Base-by-base conservation (phyloP, 2,329 filamentous ascomycete genomes). In the Phoma sp. region DNA sequence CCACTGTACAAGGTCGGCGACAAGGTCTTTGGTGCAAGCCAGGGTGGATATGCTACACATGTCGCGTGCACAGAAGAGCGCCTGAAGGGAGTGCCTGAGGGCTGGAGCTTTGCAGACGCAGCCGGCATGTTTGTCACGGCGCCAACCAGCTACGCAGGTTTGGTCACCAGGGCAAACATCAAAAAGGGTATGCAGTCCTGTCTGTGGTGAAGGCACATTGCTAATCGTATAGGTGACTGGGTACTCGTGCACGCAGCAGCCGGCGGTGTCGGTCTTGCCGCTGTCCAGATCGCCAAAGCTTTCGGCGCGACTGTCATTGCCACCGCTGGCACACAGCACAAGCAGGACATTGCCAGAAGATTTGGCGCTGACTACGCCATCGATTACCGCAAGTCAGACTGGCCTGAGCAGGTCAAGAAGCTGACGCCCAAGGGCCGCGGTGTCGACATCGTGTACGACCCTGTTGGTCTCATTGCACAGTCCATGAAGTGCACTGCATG, bases 391-490 rank as follows among this genome's bases (percentile, higher is more conserved):
- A 82, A 89, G 59, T 72, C 81, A 2, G 78, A 81, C 50, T 88
- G 85, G 85, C 82, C 85, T 2, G 81, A 86, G 59, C 75, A 86
- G 57, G 92, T 97, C 43, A 90, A 90, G 79, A 86, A 85, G 64
- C 76, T 98, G 55, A 94, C 89, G 4, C 91, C 90, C 0, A 85
- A 86, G 59, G 84, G 84, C 1, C 79, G 82, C 38, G 87, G 92
- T 10, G 93, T 96, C 17, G 93, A 98, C 76, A 91, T 98, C 46
- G 93, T 98, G 21, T 98, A 92, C 78, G 94, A 98, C 74, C 92
- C 94, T 12, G 94, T 98, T 1, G 94, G 94, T 1, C 79, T 97
- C 72, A 91, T 97, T 44, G 92, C 96, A 63, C 84, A 87, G 71
- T 92, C 88, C 64, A 90, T 93, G 64, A 96, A 96, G 77, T 97